Percentiles rank a stretch among this genome's conserved stretches.
These are phyloP conservation scores for Rubus idaeus DNA, from an alignment of 306 rosid species.

Conservation along the genomic window DNA sequence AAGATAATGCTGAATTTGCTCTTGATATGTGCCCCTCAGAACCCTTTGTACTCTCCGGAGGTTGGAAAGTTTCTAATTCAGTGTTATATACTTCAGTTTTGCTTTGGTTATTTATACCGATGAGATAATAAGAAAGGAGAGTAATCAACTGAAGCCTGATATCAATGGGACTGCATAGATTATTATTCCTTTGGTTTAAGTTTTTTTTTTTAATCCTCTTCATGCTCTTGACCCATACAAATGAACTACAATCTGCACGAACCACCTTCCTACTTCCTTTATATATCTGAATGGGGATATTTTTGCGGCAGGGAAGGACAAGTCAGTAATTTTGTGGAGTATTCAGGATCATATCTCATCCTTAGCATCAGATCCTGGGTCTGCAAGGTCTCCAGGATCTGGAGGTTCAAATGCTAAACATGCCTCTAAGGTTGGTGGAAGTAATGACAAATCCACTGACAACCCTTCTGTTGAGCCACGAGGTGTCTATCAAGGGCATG, in stretches of 20 bases:
- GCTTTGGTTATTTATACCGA: not conserved
- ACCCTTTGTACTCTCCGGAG: slow-evolving; percentile 96
- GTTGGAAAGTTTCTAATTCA: slow-evolving; percentile 33
- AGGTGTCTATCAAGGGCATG: slow-evolving; percentile 84
- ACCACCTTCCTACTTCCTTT: not conserved
- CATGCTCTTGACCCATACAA: not conserved
- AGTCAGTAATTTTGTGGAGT: slow-evolving; percentile 93
- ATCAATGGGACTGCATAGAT: not conserved
- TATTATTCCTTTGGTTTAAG: not conserved
- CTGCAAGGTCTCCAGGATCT: slow-evolving; percentile 49
- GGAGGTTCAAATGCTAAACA: slow-evolving; percentile 61
- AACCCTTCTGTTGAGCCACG: slow-evolving; percentile 88
- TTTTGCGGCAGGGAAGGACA: slow-evolving; percentile 80
- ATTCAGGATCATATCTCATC: slow-evolving; percentile 89
- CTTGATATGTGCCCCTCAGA: slow-evolving; percentile 99
- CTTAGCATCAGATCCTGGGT: slow-evolving; percentile 51
- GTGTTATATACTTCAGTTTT: not conserved
- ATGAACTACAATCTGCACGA: not conserved
- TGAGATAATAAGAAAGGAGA: not conserved
- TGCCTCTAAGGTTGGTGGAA: slow-evolving; percentile 57
- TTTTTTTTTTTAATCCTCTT: not conserved
- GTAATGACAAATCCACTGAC: slow-evolving; percentile 61
- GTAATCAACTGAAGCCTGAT: not conserved
- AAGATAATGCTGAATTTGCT: slow-evolving; percentile 98
- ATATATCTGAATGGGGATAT: slow-evolving; percentile 15